phyloP scores from a whole-genome alignment of 2,329 filamentous ascomycete species.

The Aspergillus nomiae region DNA sequence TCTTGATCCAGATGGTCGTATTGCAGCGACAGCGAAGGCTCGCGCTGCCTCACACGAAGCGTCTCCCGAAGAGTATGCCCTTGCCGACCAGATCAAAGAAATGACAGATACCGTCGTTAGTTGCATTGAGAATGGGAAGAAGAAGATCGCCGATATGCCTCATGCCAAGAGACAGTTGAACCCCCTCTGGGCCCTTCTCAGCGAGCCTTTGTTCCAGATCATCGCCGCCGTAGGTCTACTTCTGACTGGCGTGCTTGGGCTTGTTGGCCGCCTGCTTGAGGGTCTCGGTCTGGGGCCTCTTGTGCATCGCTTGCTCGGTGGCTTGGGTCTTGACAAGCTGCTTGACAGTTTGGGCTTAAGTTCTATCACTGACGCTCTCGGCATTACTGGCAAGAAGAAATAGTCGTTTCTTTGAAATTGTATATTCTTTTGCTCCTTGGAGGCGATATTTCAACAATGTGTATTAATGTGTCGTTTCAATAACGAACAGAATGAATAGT shows the following conservation, averaged over 20 bases:
- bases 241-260: conserved; percentile 77
- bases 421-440: background rate
- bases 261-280: conserved; percentile 78
- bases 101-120: conserved; percentile 78
- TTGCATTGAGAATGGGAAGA: conserved; percentile 85
- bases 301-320: conserved; percentile 73
- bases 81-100: conserved; percentile 83
- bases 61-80: conserved; percentile 77
- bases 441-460: background rate
- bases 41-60: conserved; percentile 74
- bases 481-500: too few species aligned
- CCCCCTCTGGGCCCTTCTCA: conserved; percentile 75
- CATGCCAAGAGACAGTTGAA: conserved; percentile 94
- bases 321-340: conserved; percentile 65
- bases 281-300: conserved; percentile 81
- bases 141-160: conserved; percentile 86
- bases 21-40: conserved; percentile 81
- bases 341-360: conserved; percentile 56
- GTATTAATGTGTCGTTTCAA: background rate
- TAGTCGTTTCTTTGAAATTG: background rate
- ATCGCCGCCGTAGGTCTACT: conserved; percentile 83
- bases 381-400: conserved; percentile 51
- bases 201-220: conserved; percentile 88
- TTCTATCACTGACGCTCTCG: conserved; percentile 41
- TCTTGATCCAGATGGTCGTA: conserved; percentile 84